These are phyloP conservation scores for Pisolithus albus DNA, from an alignment of 768 basidiomycete species.

Conservation along the genomic window DNA sequence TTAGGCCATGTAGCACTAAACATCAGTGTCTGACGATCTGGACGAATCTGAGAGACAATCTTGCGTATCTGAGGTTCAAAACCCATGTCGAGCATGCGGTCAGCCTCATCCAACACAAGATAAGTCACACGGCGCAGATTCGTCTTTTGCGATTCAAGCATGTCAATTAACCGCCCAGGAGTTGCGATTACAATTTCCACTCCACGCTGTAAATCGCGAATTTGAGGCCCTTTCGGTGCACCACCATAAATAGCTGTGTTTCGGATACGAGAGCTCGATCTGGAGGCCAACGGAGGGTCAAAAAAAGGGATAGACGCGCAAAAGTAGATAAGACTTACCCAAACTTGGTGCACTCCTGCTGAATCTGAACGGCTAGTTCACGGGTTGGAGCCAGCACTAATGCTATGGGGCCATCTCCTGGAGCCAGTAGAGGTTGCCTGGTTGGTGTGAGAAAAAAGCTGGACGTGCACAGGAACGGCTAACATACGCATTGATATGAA, in stretches of 20 bases:
- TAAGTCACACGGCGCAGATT: slow-evolving; percentile 96
- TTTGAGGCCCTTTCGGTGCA: slow-evolving; percentile 97
- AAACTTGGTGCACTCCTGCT: slow-evolving; percentile 98
- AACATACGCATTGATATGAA: slow-evolving; percentile 97
- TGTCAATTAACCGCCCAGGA: slow-evolving; percentile 98
- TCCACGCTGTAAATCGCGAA: slow-evolving; percentile 93
- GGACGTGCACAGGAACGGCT: not conserved
- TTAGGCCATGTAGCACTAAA: slow-evolving; percentile 99
- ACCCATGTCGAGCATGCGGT: slow-evolving; percentile 99
- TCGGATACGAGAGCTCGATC: slow-evolving; percentile 88
- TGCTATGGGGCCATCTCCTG: slow-evolving; percentile 96
- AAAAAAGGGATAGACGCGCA: not conserved
- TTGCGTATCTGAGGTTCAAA: slow-evolving; percentile 99
- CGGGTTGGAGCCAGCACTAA: slow-evolving; percentile 95
- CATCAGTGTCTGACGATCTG: slow-evolving; percentile 97
- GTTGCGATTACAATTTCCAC: slow-evolving; percentile 99
- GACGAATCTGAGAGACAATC: slow-evolving; percentile 94
- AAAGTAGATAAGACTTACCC: slow-evolving; percentile 46
- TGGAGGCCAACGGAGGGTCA: slow-evolving; percentile 21
- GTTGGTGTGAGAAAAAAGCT: slow-evolving; percentile 1
- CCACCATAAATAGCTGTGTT: slow-evolving; percentile 99
- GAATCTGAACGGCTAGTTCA: slow-evolving; percentile 97
- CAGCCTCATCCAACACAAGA: slow-evolving; percentile 98
- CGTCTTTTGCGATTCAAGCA: slow-evolving; percentile 95
- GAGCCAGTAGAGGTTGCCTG: slow-evolving; percentile 85